A percentile compares a stretch with the other conserved stretches of the same genome.
These are phyloP conservation scores for Populus nigra DNA, from an alignment of 345 rosid genomes.

Conservation along the genomic window DNA sequence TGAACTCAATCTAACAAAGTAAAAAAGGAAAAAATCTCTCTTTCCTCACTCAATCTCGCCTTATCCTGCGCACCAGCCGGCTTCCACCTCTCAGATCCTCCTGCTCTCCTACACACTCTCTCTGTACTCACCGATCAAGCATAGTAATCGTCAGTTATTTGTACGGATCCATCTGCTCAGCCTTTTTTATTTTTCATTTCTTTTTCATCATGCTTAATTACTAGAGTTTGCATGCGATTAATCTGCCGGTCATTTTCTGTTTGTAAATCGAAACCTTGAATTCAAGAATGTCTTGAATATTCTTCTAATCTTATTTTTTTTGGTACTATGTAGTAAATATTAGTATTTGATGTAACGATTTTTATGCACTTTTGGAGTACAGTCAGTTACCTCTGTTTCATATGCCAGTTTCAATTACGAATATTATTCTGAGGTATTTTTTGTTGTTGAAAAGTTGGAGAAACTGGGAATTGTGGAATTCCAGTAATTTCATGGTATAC, in stretches of 20 bases:
- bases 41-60: conserved; percentile 4
- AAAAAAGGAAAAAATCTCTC: not conserved
- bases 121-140: not conserved
- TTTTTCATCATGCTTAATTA: not conserved
- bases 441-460: not conserved
- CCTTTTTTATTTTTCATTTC: not conserved
- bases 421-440: not conserved
- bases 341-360: not conserved
- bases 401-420: not conserved
- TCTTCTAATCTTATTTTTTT: not conserved
- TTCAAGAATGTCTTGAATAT: not conserved
- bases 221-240: conserved; percentile 1
- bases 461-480: not conserved
- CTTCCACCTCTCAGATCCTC: conserved; percentile 14
- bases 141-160: not conserved
- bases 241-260: not conserved
- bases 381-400: not conserved
- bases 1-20: not conserved
- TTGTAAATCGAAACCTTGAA: not conserved
- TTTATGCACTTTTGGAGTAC: not conserved
- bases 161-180: conserved; percentile 5
- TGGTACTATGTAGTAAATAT: not conserved
- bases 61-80: conserved; percentile 37
- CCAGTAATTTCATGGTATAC: not conserved
- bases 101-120: not conserved